These are phyloP conservation scores for Immersiella caudata DNA, from an alignment of 495 filamentous ascomycete genomes.

Conservation along the genomic window DNA sequence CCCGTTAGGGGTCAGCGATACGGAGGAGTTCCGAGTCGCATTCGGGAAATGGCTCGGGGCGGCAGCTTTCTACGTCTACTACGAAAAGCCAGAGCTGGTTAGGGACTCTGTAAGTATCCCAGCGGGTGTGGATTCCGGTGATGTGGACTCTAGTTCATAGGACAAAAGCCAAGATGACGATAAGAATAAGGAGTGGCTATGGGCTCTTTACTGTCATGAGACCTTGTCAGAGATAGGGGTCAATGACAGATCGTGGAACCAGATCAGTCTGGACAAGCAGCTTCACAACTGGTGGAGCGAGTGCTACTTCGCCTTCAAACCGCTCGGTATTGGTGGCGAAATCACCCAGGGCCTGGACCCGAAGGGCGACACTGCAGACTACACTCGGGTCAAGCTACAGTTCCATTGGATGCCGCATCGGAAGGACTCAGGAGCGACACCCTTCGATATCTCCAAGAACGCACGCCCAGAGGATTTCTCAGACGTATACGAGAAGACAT, in stretches of 20 bases:
- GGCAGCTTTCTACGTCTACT: slow-evolving; percentile 2
- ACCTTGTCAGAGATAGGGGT: slow-evolving; percentile 1
- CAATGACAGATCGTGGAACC: slow-evolving; percentile 3
- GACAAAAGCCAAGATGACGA: neutral
- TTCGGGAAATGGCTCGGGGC: slow-evolving; percentile 7
- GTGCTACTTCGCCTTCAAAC: slow-evolving; percentile 10
- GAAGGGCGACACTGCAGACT: neutral
- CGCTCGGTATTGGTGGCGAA: slow-evolving; percentile 3
- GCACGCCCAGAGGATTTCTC: slow-evolving; percentile 8
- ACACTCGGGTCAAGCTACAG: slow-evolving; percentile 13
- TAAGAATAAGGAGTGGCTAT: neutral
- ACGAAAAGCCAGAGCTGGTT: slow-evolving; percentile 11
- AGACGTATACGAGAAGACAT: slow-evolving; percentile 3
- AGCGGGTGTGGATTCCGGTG: neutral
- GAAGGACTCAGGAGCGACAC: slow-evolving; percentile 2
- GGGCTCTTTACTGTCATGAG: slow-evolving; percentile 7
- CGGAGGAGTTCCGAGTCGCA: slow-evolving; percentile 1
- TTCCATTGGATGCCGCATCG: slow-evolving; percentile 10
- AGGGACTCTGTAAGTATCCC: neutral
- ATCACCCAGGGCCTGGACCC: slow-evolving; percentile 13
- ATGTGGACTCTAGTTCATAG: slow-evolving; percentile 5
- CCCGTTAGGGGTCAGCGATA: slow-evolving; percentile 4
- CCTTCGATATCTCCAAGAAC: slow-evolving; percentile 2
- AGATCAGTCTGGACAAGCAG: slow-evolving; percentile 9
- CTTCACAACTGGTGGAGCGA: slow-evolving; percentile 8